Conservation (phyloP, 1,284 basidiomycete genomes). For the Trametes sp. region DNA sequence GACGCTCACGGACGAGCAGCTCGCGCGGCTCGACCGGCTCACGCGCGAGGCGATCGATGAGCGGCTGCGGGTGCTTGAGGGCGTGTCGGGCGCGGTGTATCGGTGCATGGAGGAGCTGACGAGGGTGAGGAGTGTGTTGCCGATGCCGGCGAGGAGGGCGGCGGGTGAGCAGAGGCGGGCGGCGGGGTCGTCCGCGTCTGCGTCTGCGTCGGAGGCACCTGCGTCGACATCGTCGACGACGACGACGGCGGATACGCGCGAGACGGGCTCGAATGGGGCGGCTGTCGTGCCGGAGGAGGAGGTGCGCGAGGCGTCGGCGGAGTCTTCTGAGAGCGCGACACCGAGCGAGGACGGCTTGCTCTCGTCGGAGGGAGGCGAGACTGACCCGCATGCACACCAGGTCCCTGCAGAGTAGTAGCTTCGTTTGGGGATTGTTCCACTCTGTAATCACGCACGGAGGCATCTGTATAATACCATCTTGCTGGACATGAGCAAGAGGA, state of each 20-base stretch:
- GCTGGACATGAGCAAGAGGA: background rate
- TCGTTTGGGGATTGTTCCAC: background rate
- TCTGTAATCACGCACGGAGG: slow-evolving; percentile 1
- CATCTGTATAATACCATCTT: slow-evolving; percentile 9
- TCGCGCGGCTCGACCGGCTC: slow-evolving; percentile 63
- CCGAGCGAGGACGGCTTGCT: slow-evolving; percentile 6
- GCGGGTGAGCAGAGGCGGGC: background rate
- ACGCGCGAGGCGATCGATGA: slow-evolving; percentile 86
- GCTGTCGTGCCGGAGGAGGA: background rate
- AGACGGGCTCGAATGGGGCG: background rate
- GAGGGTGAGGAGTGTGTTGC: slow-evolving; percentile 74
- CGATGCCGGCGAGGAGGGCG: slow-evolving; percentile 38
- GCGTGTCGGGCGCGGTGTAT: slow-evolving; percentile 73
- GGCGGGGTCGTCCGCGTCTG: background rate
- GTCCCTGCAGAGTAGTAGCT: background rate
- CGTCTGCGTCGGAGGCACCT: background rate
- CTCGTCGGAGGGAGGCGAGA: background rate
- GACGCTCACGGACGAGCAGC: slow-evolving; percentile 64
- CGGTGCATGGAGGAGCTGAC: slow-evolving; percentile 81
- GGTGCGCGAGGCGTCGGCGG: background rate
- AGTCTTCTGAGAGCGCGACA: background rate
- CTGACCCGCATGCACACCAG: background rate
- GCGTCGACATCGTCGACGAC: background rate
- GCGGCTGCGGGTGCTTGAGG: slow-evolving; percentile 76
- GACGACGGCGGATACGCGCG: background rate